A percentile compares a stretch with the other conserved stretches of the same genome.
phyloP scores from a whole-genome alignment of 495 filamentous ascomycete genomes.

The Jackrogersella minutella region DNA sequence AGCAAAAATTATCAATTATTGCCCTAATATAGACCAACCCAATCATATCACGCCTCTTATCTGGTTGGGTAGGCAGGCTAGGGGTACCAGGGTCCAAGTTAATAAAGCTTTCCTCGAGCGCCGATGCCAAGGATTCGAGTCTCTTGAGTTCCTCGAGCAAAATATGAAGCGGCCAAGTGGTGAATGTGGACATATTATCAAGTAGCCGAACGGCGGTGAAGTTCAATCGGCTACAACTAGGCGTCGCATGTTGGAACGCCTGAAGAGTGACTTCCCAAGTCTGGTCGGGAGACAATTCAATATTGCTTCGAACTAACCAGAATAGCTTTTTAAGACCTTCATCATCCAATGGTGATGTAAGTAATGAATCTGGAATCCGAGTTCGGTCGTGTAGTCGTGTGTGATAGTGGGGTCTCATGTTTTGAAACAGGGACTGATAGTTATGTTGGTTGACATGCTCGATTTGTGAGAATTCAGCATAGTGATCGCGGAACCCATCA shows the following conservation, averaged over 20 bases:
- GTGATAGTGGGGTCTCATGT: background rate
- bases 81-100: too few species aligned
- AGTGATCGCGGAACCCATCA: constrained; percentile 29
- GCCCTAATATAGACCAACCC: too few species aligned
- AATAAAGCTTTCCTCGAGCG: too few species aligned
- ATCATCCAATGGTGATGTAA: constrained; percentile 41
- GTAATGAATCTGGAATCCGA: constrained; percentile 45
- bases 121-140: background rate
- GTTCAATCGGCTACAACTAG: background rate
- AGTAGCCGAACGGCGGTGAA: constrained; percentile 9
- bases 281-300: constrained; percentile 24
- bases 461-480: constrained; percentile 23
- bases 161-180: background rate
- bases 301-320: constrained; percentile 50
- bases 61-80: too few species aligned
- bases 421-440: too few species aligned
- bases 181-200: background rate
- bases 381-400: constrained; percentile 38
- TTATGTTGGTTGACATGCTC: too few species aligned
- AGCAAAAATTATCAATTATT: too few species aligned
- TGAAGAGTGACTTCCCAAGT: constrained; percentile 48
- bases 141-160: background rate
- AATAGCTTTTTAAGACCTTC: constrained; percentile 44
- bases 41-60: too few species aligned
- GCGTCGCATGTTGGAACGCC: constrained; percentile 19